Percentiles rank a stretch among this genome's conserved stretches.
Evolutionary conservation across 106 monocot species (phyloP).

Genomic region (Apostasia ramifera): DNA sequence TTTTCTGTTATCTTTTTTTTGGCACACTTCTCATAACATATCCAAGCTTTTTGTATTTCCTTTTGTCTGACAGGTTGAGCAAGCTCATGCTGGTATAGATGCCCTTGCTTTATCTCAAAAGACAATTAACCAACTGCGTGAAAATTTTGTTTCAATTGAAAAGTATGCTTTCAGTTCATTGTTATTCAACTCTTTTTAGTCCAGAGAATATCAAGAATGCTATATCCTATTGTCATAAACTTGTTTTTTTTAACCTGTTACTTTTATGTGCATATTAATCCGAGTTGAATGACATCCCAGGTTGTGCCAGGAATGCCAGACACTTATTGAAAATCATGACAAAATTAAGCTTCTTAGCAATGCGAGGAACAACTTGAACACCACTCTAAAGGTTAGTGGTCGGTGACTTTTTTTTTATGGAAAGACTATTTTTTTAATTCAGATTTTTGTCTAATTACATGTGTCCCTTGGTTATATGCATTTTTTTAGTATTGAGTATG

Average conservation of each 20-base stretch:
- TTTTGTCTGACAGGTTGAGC: conserved; percentile 64
- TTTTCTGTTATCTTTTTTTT: neutral
- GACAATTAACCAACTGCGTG: conserved; percentile 78
- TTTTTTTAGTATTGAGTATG: neutral
- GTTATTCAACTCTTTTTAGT: neutral
- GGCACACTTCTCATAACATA: neutral
- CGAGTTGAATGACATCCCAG: conserved; percentile 28
- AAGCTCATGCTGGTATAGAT: conserved; percentile 87
- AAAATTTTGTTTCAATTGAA: conserved; percentile 80
- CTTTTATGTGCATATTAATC: conserved; percentile 6
- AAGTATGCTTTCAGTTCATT: conserved; percentile 34
- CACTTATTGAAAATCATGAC: conserved; percentile 95
- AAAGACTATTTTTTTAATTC: too few species aligned
- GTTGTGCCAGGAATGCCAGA: conserved; percentile 96
- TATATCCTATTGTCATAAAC: neutral
- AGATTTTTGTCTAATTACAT: neutral
- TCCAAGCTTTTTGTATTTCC: neutral
- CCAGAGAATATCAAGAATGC: neutral
- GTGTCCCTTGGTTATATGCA: neutral
- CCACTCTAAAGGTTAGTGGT: conserved; percentile 77
- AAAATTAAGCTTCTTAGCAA: conserved; percentile 97
- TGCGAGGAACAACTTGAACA: conserved; percentile 97
- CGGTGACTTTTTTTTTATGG: neutral
- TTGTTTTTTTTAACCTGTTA: conserved; percentile 3
- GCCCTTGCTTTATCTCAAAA: conserved; percentile 76